Conservation (phyloP, 768 basidiomycete genomes). For the Rhodotorula babjevae region DNA sequence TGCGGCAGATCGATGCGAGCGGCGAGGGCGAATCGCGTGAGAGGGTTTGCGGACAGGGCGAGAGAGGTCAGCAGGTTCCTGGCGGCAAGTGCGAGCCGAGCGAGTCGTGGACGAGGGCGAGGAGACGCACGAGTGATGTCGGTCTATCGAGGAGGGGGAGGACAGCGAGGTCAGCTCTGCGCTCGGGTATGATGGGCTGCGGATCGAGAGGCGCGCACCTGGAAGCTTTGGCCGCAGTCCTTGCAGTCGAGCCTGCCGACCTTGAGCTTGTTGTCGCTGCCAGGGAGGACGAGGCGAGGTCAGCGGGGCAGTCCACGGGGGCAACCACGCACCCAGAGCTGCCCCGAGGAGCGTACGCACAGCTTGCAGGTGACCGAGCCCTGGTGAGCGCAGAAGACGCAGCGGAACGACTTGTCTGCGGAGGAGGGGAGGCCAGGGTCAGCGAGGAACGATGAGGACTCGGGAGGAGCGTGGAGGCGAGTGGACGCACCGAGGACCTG, state of each 20-base stretch:
- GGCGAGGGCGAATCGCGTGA: too few species aligned
- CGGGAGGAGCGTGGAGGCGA: background rate
- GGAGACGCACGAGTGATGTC: conserved; percentile 19
- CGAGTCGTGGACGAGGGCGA: too few species aligned
- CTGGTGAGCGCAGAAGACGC: conserved; percentile 41
- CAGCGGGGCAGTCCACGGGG: too few species aligned
- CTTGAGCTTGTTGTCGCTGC: conserved; percentile 32
- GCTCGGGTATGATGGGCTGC: background rate
- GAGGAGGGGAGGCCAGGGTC: background rate
- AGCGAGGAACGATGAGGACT: background rate
- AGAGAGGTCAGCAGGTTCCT: too few species aligned
- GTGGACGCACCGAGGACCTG: conserved; percentile 11
- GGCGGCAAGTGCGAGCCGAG: too few species aligned
- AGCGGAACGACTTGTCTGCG: conserved; percentile 39
- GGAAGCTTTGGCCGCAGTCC: conserved; percentile 38
- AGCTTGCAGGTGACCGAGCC: conserved; percentile 41
- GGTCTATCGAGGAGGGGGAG: background rate
- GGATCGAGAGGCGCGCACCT: background rate
- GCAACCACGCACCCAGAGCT: too few species aligned
- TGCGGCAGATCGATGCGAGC: background rate
- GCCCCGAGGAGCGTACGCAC: background rate
- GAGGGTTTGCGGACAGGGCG: too few species aligned
- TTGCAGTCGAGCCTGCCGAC: conserved; percentile 41
- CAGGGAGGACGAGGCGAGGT: too few species aligned
- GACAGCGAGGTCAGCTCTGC: background rate